Conservation (phyloP, 768 basidiomycete species). For the Serendipita sp. region DNA sequence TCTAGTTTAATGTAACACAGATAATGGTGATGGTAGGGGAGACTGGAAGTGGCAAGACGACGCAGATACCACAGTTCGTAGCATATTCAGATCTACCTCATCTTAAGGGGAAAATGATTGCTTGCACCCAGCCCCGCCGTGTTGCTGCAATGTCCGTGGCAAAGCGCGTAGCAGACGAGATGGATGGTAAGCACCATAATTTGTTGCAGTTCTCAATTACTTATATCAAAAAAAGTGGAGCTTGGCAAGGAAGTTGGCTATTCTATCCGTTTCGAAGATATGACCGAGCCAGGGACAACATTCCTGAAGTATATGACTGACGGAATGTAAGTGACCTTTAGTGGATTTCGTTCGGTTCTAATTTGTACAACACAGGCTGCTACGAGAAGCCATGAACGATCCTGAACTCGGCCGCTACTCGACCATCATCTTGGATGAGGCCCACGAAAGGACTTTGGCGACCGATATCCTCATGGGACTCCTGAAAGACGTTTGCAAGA, state of each 20-base stretch:
- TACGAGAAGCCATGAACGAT: conserved; percentile 98
- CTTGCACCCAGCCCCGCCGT: conserved; percentile 91
- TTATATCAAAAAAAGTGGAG: conserved; percentile 38
- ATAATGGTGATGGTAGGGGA: conserved; percentile 87
- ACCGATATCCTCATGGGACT: conserved; percentile 99
- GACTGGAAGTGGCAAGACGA: conserved; percentile 92
- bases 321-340: conserved; percentile 47
- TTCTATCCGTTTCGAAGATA: conserved; percentile 96
- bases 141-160: conserved; percentile 98
- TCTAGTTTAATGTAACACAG: conserved; percentile 61
- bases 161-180: conserved; percentile 96
- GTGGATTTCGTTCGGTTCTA: not conserved
- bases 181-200: conserved; percentile 62
- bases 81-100: conserved; percentile 88
- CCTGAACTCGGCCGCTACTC: conserved; percentile 78
- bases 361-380: conserved; percentile 24
- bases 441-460: conserved; percentile 93
- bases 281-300: conserved; percentile 77
- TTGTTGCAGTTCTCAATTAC: not conserved
- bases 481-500: conserved; percentile 67
- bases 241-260: conserved; percentile 95
- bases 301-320: conserved; percentile 99
- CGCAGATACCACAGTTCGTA: conserved; percentile 97
- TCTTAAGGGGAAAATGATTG: conserved; percentile 75
- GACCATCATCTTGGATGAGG: conserved; percentile 97